These are phyloP conservation scores for Ogataea neopini DNA, from an alignment of 805 yeast species.

Conservation along the genomic window DNA sequence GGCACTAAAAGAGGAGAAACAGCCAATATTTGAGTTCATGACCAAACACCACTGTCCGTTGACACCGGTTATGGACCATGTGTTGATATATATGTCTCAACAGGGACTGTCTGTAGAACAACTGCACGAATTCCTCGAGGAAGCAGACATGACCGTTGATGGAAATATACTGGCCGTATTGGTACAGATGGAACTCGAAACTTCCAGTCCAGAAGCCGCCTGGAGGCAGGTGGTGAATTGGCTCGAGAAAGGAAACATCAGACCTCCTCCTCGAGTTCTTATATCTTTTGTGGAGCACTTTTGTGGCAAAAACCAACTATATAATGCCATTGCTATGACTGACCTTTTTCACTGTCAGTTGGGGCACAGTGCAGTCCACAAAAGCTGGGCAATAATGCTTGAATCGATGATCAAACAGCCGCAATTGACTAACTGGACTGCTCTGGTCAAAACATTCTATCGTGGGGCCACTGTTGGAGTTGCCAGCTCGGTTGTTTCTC, in stretches of 20 bases:
- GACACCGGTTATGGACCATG: conserved; percentile 17
- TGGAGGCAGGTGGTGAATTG: conserved; percentile 12
- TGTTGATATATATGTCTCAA: conserved; percentile 8
- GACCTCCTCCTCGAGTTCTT: conserved; percentile 11
- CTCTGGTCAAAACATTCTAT: conserved; percentile 22
- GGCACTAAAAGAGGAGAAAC: conserved; percentile 10
- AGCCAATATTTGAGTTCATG: conserved; percentile 15
- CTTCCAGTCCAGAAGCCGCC: conserved; percentile 17
- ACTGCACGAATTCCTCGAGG: conserved; percentile 2
- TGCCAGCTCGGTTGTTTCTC: conserved; percentile 6
- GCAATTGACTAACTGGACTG: conserved; percentile 21
- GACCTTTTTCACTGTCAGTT: conserved; percentile 16
- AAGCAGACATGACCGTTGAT: conserved; percentile 1
- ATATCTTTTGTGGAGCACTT: conserved; percentile 21
- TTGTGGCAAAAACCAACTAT: conserved; percentile 13
- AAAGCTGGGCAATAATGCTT: conserved; percentile 16
- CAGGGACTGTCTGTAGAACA: conserved; percentile 9
- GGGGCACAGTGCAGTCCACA: conserved; percentile 16
- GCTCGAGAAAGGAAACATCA: not conserved
- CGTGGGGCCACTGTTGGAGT: conserved; percentile 18
- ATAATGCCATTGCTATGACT: conserved; percentile 27
- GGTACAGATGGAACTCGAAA: conserved; percentile 10
- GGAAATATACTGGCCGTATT: conserved; percentile 13
- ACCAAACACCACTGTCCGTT: conserved; percentile 7
- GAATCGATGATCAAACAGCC: conserved; percentile 12